Base-by-base conservation (phyloP, 176 grass and related monocot species). In the Paspalum notatum region DNA sequence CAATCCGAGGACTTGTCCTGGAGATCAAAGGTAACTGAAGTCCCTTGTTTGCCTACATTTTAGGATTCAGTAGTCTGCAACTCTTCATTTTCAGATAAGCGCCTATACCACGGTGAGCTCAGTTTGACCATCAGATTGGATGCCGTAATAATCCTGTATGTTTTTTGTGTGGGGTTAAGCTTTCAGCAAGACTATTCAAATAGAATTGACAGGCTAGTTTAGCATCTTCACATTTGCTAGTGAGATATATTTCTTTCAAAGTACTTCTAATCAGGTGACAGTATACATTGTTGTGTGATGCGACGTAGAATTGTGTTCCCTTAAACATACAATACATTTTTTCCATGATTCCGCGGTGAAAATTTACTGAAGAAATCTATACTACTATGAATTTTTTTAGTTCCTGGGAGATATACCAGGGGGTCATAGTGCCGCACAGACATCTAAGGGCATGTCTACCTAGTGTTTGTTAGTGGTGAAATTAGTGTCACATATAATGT, bases 1-100 rank as follows among this genome's bases (percentile, higher is more conserved):
- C 77, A 76, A 48, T 38, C 80, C 5, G 81, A 89, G 55, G 46
- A 76, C 71, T 15, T 80, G 15, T 76, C 76, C 11, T 6, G 13
- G 76, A 62, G 20, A 54, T 81, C 71, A 42, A 26, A 25, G 70
- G 82, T 89, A 85, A 76, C 18, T 47, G 27, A 10, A 9, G 3
- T 32, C 15, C 46, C 47, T 68, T 69, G 3, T 70, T 50, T 15
- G 20, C 44, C 62, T 20, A 13, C 10, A 59, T 27, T 61, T 74
- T 67, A 32, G 39, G 2, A 14, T 62, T 79, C 50, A 4, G 14
- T 25, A 7, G 18, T 39, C 76, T 75, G 24, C 15, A 7, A 62
- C 59, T 25, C 62, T 40, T 51, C 20, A 48, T 9, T 51, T 62
- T 51, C 20, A 32, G 6, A n/a, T 49, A n/a, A n/a, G n/a, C n/a